Conservation (phyloP, 2,329 filamentous ascomycete species). For the Sporothrix dimorphospora region DNA sequence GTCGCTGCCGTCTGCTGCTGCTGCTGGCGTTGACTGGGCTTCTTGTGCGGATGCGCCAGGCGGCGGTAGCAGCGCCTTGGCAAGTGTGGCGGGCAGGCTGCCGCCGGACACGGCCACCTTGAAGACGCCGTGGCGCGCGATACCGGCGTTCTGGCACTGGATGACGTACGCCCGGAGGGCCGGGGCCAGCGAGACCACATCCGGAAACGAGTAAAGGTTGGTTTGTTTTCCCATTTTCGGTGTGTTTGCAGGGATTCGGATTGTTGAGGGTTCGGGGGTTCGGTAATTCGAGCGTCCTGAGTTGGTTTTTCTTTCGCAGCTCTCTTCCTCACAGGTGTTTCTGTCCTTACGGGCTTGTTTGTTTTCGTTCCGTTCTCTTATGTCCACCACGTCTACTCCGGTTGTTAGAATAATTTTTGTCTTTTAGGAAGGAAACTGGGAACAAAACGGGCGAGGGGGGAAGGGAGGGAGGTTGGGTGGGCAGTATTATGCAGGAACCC, state of each 20-base stretch:
- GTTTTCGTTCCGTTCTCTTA: background rate
- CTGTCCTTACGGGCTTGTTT: background rate
- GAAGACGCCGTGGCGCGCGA: slow-evolving; percentile 81
- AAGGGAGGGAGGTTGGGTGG: background rate
- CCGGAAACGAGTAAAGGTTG: slow-evolving; percentile 80
- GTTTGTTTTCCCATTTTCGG: slow-evolving; percentile 58
- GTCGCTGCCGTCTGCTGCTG: slow-evolving; percentile 43
- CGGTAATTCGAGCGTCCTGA: background rate
- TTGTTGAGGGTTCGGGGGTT: background rate
- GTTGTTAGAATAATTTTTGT: slow-evolving; percentile 3
- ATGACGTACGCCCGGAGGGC: slow-evolving; percentile 83
- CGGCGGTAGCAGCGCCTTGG: slow-evolving; percentile 75
- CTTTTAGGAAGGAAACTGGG: background rate
- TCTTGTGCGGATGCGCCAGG: background rate
- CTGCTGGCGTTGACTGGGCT: background rate
- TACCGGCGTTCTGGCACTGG: slow-evolving; percentile 75
- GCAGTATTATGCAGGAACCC: slow-evolving; percentile 1
- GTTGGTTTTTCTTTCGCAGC: background rate
- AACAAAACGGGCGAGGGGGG: background rate
- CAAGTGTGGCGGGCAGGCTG: slow-evolving; percentile 85
- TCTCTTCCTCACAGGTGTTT: background rate
- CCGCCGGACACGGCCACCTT: slow-evolving; percentile 93
- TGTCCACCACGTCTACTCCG: background rate
- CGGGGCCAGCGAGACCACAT: slow-evolving; percentile 69
- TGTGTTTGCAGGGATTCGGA: background rate